These are phyloP conservation scores for Puya raimondii DNA, from an alignment of 176 grass and related monocot species.

Conservation along the genomic window DNA sequence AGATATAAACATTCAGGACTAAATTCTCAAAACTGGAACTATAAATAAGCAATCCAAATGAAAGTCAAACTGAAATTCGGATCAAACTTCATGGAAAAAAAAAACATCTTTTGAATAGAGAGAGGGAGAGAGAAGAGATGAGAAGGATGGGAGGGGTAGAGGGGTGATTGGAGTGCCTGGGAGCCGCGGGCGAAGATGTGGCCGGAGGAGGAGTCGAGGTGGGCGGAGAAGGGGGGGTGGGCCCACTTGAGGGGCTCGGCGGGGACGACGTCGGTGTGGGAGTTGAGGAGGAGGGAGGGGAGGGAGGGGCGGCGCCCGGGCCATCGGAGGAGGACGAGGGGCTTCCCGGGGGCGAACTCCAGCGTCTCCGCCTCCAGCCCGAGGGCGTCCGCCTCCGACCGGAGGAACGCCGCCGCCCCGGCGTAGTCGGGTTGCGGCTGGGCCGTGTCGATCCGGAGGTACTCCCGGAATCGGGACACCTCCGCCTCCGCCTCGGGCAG, in stretches of 20 bases:
- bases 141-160: background rate
- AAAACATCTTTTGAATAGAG: background rate
- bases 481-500: constrained; percentile 38
- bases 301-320: constrained; percentile 45
- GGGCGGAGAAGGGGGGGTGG: constrained; percentile 75
- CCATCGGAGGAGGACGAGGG: constrained; percentile 75
- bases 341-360: constrained; percentile 62
- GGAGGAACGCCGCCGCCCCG: constrained; percentile 49
- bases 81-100: background rate
- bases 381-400: constrained; percentile 29
- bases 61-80: too few relatives aligned
- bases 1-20: background rate
- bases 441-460: constrained; percentile 91
- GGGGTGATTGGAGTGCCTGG: constrained; percentile 31
- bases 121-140: background rate
- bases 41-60: constrained; percentile 2
- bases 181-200: constrained; percentile 83
- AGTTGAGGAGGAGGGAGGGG: constrained; percentile 76
- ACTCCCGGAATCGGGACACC: constrained; percentile 83
- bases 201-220: constrained; percentile 41
- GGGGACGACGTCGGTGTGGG: constrained; percentile 93
- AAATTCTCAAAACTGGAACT: background rate
- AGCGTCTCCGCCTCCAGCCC: constrained; percentile 59
- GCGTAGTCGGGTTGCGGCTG: constrained; percentile 75
- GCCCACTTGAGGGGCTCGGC: constrained; percentile 79